These are phyloP conservation scores for Deinandra increscens DNA, from an alignment of 129 eudicot genomes.

Conservation along the genomic window DNA sequence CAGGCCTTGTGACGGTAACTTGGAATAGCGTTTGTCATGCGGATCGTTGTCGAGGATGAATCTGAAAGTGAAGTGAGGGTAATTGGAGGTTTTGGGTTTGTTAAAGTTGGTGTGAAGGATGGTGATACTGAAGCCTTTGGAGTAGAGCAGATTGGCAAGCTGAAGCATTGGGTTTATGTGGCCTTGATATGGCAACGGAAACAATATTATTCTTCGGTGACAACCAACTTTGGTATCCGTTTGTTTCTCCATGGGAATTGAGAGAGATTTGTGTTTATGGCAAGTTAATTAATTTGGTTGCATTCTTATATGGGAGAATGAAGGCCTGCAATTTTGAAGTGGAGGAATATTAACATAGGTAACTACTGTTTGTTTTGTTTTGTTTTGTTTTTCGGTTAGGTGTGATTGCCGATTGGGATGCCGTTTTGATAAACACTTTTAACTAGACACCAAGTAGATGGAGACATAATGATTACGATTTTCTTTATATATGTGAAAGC, in stretches of 20 bases:
- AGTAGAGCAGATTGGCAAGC: slow-evolving; percentile 54
- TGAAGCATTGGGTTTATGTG: slow-evolving; percentile 69
- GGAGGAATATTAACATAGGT: no score
- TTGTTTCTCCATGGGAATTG: slow-evolving; percentile 29
- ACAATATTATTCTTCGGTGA: slow-evolving; percentile 28
- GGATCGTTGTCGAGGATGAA: slow-evolving; percentile 31
- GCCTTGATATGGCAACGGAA: slow-evolving; percentile 64
- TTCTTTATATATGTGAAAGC: no score
- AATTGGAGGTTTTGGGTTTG: slow-evolving; percentile 40
- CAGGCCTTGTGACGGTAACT: slow-evolving; percentile 9
- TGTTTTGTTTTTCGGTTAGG: no score
- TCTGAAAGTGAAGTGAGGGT: slow-evolving; percentile 49
- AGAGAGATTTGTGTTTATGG: no score
- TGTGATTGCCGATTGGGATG: no score
- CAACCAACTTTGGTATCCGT: slow-evolving; percentile 12
- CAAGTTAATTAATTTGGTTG: no score
- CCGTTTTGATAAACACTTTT: no score
- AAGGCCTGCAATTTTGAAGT: no score
- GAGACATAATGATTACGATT: no score
- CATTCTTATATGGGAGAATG: no score
- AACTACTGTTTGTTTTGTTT: no score
- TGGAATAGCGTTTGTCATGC: slow-evolving; percentile 16
- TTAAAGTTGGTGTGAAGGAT: slow-evolving; percentile 53
- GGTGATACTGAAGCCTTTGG: slow-evolving; percentile 56
- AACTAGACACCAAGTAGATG: no score